Evolutionary conservation across 169 alveolate genomes (phyloP).

Genomic region (Cryptosporidium baileyi): DNA sequence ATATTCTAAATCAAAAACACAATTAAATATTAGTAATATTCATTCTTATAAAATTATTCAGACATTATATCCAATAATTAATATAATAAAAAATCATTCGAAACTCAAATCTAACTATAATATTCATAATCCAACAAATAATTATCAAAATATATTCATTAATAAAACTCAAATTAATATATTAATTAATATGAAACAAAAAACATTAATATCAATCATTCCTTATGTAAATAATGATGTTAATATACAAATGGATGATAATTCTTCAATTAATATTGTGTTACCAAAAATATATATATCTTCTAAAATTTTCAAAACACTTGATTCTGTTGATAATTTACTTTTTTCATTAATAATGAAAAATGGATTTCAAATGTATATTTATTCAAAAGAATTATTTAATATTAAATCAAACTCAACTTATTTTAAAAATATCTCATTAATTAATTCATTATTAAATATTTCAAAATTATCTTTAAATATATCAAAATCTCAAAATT

Average conservation of each 20-base stretch:
- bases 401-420: neutral
- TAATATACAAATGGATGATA: neutral
- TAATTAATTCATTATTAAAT: neutral
- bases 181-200: neutral
- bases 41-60: neutral
- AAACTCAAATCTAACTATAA: neutral
- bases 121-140: too few species aligned
- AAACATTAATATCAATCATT: neutral
- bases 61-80: neutral
- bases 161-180: neutral
- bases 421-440: neutral
- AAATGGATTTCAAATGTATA: neutral
- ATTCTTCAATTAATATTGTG: neutral
- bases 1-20: neutral
- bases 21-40: neutral
- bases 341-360: neutral
- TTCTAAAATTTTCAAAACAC: too few species aligned
- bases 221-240: neutral
- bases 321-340: neutral
- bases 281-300: constrained; percentile 5
- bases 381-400: neutral
- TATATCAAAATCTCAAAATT: neutral
- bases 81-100: neutral
- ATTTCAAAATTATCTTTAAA: neutral
- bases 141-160: neutral